These are phyloP conservation scores for Coemansia sp. DNA, from an alignment of 192 early-diverging fungal genomes.

Conservation along the genomic window DNA sequence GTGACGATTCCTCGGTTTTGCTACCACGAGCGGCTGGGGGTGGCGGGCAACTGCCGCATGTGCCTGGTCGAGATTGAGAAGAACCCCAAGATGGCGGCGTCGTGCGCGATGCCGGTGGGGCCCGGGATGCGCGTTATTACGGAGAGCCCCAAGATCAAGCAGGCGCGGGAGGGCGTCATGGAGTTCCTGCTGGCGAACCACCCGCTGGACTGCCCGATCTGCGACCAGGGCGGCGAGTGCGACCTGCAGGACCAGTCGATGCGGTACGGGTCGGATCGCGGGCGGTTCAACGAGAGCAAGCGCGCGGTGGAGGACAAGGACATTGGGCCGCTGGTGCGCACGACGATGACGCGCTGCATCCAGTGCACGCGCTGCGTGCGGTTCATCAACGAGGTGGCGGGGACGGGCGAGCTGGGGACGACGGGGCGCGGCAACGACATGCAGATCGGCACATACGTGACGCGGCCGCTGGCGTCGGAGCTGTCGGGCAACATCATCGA, in stretches of 20 bases:
- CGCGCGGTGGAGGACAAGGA: constrained; percentile 98
- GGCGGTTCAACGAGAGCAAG: constrained; percentile 89
- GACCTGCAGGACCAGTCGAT: constrained; percentile 98
- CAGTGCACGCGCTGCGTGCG: constrained; percentile 99
- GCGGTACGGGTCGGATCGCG: constrained; percentile 92
- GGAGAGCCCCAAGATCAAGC: constrained; percentile 89
- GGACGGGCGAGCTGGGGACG: constrained; percentile 91
- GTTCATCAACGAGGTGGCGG: constrained; percentile 97
- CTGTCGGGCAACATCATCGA: constrained; percentile 98
- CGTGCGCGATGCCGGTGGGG: constrained; percentile 96
- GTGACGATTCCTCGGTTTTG: constrained; percentile 71
- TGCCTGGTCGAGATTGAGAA: constrained; percentile 98
- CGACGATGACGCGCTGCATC: constrained; percentile 97
- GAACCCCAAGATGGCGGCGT: constrained; percentile 93
- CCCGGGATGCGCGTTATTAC: constrained; percentile 98
- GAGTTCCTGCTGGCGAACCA: constrained; percentile 96
- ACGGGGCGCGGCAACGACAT: constrained; percentile 95
- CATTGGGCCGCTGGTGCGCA: constrained; percentile 93
- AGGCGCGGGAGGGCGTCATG: constrained; percentile 93
- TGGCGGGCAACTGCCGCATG: constrained; percentile 99
- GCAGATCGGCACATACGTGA: constrained; percentile 97
- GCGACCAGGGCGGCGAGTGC: constrained; percentile 99
- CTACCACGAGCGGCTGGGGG: constrained; percentile 88
- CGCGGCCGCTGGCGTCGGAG: constrained; percentile 83
- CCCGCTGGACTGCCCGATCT: constrained; percentile 97